Percentiles rank a stretch among this genome's conserved stretches.
Evolutionary conservation across 495 filamentous ascomycete genomes (phyloP).

Genomic region (Podospora fimiseda): DNA sequence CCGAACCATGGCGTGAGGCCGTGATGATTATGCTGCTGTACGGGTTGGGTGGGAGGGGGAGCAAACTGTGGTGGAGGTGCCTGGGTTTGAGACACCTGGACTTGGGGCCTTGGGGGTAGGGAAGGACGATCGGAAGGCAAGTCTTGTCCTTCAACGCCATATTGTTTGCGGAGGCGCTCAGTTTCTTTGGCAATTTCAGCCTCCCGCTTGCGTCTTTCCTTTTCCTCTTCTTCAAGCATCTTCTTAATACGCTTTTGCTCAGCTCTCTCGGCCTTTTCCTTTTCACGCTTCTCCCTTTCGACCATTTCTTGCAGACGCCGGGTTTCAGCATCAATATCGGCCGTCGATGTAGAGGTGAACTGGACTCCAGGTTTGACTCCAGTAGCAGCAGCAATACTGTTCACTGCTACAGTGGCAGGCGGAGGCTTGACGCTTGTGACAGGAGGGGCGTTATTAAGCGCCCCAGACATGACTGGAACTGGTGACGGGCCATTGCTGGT

Average conservation of each 20-base stretch:
- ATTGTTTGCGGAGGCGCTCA: conserved; percentile 65
- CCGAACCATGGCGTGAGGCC: conserved; percentile 4
- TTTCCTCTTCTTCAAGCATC: conserved; percentile 74
- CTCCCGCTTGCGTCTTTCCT: conserved; percentile 56
- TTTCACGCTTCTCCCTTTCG: conserved; percentile 46
- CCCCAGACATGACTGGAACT: conserved; percentile 28
- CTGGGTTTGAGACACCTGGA: conserved; percentile 8
- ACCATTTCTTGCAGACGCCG: conserved; percentile 53
- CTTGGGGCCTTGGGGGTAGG: conserved; percentile 17
- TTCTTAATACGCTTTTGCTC: conserved; percentile 66
- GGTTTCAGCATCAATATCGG: conserved; percentile 58
- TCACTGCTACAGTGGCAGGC: conserved; percentile 16
- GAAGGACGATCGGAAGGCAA: conserved; percentile 21
- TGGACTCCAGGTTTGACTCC: conserved; percentile 11
- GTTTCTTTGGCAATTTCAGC: conserved; percentile 79
- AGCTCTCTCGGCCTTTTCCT: conserved; percentile 46
- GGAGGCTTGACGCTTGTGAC: not conserved
- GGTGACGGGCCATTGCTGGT: conserved; percentile 10
- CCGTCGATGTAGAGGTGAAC: conserved; percentile 44
- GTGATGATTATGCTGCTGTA: conserved; percentile 3
- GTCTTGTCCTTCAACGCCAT: conserved; percentile 51
- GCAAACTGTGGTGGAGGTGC: not conserved
- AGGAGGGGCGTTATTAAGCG: conserved; percentile 8
- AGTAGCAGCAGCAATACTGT: conserved; percentile 28
- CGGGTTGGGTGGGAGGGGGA: conserved; percentile 5